Base-by-base conservation (phyloP, 164 flowering plant species). In the Vitis labrusca region DNA sequence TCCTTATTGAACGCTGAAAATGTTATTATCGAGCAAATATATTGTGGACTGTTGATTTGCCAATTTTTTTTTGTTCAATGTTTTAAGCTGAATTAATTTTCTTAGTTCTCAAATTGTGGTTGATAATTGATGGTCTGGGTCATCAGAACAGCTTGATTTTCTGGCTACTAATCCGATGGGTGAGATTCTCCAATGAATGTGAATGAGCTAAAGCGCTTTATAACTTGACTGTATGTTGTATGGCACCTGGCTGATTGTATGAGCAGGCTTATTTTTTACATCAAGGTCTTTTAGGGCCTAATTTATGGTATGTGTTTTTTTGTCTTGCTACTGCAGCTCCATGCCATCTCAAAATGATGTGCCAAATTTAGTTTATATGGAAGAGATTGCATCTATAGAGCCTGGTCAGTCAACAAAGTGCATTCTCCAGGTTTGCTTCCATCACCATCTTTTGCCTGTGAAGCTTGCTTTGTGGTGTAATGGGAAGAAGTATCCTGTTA, bases 401-500 rank as follows among this genome's bases (percentile, higher is more conserved):
- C 94, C 97, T 71, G 88, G 90, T 74, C 84, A 92, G 74, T 82
- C 70, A 61, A 59, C 54, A n/a, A 83, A 77, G 54, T 80, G 79
- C 71, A 77, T 70, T 60, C 70, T 94, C 65, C 86, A 92, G 59
- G 90, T 89, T 63, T 89, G 76, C 60, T 94, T 94, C 71, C 89
- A 85, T 74, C 99, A 94, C 73, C 99, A 94, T 78, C 85, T 94
- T 49, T 80, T 92, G 75, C 99, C 99, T 59, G 62, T 94, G 74
- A 91, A 91, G 84, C 80, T 94, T 71, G 68, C 80, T 61, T 74
- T 92, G 66, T 73, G 70, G 74, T 90, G 85, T 62, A 77, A 80
- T 77, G 94, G 83, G 50, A 85, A 79, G 77, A 88, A 66, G 72
- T 68, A 78, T 61, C 84, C 83, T 70, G 91, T 89, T 66, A 94